Evolutionary conservation across 2,329 filamentous ascomycete genomes (phyloP), one percentile per base, ranked within the genome.

Genomic region (Passalora sequoiae): DNA sequence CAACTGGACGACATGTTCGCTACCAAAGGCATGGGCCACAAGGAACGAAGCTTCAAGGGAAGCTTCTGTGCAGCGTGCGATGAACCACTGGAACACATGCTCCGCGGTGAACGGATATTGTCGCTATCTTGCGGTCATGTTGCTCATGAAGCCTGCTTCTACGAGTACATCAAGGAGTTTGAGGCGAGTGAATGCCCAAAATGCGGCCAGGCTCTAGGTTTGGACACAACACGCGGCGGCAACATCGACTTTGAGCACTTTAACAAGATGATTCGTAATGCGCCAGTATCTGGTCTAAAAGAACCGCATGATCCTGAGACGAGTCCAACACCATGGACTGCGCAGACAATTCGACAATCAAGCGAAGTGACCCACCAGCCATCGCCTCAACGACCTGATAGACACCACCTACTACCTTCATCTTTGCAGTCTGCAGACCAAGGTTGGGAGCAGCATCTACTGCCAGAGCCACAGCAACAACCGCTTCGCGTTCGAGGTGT

Each of bases 91-190:
- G 92, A 97, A 67, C 91, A 97, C 66, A 98, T 89, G 3, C 75
- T 98, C 35, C 85, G 86, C 38, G 92, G 92, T 47, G 92, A 98
- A 70, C 82, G 89, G 55, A 89, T 98, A 49, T 73, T 98, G 41
- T 92, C 97, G 64, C 92, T 98, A 60, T 94, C 89, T 4, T 98
- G 92, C 68, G 80, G 83, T n/a, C 92, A 98, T 67, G 91, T 98
- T 47, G 89, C 91, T 8, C 92, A 98, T 64, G 92, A 97, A 66
- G 92, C 91, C 25, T 98, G 92, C 69, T 97, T 98, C 64, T 97
- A 97, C 69, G 92, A 98, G 67, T 96, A 94, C 63, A 94, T 98
- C 58, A 86, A 87, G 60, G 91, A 96, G 61, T 86, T 91, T 46
- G 89, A 97, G 56, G 86, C 86, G 40, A 89, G 97, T 60, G 89